Conservation (phyloP, 495 filamentous ascomycete genomes). For the Chaetomium fimeti region DNA sequence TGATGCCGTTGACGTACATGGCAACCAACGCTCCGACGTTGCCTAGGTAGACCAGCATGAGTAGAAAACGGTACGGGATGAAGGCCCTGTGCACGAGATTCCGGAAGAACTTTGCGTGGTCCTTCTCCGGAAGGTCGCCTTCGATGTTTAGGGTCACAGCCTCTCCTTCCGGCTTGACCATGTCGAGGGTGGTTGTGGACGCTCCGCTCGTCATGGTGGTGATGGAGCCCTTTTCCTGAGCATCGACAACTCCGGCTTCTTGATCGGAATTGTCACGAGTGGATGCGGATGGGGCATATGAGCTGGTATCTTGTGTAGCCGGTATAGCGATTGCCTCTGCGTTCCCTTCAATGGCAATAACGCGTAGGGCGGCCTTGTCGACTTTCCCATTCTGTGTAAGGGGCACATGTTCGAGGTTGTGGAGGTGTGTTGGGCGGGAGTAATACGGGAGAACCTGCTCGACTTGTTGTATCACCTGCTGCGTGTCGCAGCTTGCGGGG, state of each 20-base stretch:
- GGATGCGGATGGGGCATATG: neutral
- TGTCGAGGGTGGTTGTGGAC: neutral
- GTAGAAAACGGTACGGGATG: slow-evolving; percentile 1
- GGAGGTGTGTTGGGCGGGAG: slow-evolving; percentile 29
- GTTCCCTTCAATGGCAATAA: slow-evolving; percentile 5
- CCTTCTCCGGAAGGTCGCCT: slow-evolving; percentile 2
- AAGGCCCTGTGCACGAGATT: neutral
- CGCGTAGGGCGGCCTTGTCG: slow-evolving; percentile 36
- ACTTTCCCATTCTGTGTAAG: slow-evolving; percentile 43
- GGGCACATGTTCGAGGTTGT: slow-evolving; percentile 21
- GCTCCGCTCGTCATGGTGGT: neutral
- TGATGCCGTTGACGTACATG: slow-evolving; percentile 24
- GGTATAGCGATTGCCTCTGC: neutral
- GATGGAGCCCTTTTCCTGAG: neutral
- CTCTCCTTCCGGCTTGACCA: slow-evolving; percentile 11
- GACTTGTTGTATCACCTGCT: slow-evolving; percentile 21
- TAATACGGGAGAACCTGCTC: slow-evolving; percentile 38
- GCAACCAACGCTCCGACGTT: slow-evolving; percentile 18
- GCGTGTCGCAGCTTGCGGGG: slow-evolving; percentile 15
- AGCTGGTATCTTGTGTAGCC: neutral
- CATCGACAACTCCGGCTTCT: neutral
- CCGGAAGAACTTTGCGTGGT: neutral
- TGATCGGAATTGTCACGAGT: neutral
- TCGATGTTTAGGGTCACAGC: slow-evolving; percentile 4
- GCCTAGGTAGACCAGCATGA: slow-evolving; percentile 10